Base-by-base conservation (phyloP, 2,329 filamentous ascomycete species). In the Botrytis hyacinthi region DNA sequence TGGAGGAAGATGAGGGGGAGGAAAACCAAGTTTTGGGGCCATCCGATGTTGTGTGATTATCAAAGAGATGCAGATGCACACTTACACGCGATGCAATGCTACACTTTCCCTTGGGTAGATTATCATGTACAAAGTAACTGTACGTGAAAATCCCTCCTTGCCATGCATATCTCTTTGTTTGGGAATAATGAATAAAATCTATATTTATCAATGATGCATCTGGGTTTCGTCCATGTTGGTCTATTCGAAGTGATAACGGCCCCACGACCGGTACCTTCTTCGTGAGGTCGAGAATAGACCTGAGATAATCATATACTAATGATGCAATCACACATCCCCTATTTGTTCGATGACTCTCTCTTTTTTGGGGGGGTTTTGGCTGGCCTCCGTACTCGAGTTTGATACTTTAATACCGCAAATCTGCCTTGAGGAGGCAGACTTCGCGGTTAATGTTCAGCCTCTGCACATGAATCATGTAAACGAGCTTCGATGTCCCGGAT, bases 121-220 rank as follows among this genome's bases (percentile, higher is more conserved):
- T 42, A 42, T 42, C 29, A 29, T 42, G 35, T 42, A 68, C 48
- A 32, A 16, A 71, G 57, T 48, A 35, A 48, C n/a, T 51, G 29
- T 72, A 72, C 70, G 70, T 72, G 37, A 72, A 46, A 67, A 67
- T 46, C 61, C 61, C 70, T 59, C 57, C 61, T 35, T 57, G 35
- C 48, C 40, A 68, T 68, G 62, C 70, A 72, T 68, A 59, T 46
- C 9, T 59, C 40, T 29, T 60, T 26, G 70, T 68, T 72, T 68
- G 35, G 37, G 69, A 71, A 42, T 72, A 60, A 65, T 61, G 67
- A 63, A 74, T 46, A 46, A 60, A 3, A 42, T n/a, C 70, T 72
- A 72, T 72, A 68, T 72, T 68, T 72, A 72, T 44, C 61, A 72
- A 67, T n/a, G 37, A 14, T 54, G 26, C 35, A 54, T 71, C n/a